Evolutionary conservation across 805 yeast species (phyloP), one percentile per base, ranked within the genome.

Genomic region (Starmerella powellii): DNA sequence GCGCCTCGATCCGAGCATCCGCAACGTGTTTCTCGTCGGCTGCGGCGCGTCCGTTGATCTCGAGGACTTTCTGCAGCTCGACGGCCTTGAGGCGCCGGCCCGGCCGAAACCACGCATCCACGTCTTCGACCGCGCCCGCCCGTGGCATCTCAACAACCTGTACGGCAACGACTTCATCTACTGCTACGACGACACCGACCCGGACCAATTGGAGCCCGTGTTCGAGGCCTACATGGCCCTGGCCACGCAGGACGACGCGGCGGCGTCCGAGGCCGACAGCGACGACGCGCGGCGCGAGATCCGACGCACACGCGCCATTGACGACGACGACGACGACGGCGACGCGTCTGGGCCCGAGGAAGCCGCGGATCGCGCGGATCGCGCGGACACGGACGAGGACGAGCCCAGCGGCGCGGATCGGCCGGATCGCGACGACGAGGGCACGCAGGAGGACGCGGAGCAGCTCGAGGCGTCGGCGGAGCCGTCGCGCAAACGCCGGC

Each of bases 1-100:
- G 4, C 70, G 70, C 41, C 63, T 91, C 33, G 96, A 87, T 56
- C 70, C 64, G 5, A 88, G 84, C 40, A 76, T 91, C 6, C 64
- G 76, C 4, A 85, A 80, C 54, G 80, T 88, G 16, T 60, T 91
- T 4, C 65, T 87, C 31, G 63, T 91, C 0, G 98, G 98, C 0
- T 91, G 95, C 63, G 98, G 98, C 12, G 93, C 94, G 3, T 76
- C 81, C 73, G 73, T 87, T 10, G 96, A 91, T 59, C 55, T 91
- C 24, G 94, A 72, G 35, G 73, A 73, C 5, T 73, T 69, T 41
- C 49, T 76, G 11, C 62, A 63, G 2, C 64, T 49, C 12, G 56
- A 31, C 40, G 48, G 31, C 11, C 16, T 10, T 11, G 23, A 15
- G 16, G 11, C 20, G 6, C 19, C 23, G 4, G 40, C 21, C 6